These are phyloP conservation scores for Lepidium campestre DNA, from an alignment of 441 rosid genomes.

Conservation along the genomic window DNA sequence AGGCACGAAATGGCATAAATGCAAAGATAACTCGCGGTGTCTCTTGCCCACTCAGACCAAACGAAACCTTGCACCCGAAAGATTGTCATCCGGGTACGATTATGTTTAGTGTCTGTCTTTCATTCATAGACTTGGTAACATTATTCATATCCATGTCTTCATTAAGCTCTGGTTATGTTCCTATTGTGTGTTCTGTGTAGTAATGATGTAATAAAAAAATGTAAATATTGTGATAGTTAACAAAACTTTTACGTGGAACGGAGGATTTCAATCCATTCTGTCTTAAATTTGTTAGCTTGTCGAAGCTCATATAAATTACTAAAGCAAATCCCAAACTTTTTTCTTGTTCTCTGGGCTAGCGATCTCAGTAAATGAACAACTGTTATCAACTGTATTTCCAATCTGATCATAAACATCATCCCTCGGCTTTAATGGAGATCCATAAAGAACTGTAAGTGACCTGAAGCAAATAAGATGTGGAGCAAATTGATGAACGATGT, in stretches of 20 bases:
- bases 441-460: too few relatives aligned
- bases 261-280: background rate
- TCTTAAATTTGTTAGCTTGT: background rate
- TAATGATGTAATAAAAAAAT: conserved; percentile 9
- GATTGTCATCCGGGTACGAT: conserved; percentile 39
- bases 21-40: conserved; percentile 58
- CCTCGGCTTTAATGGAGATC: too few relatives aligned
- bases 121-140: conserved; percentile 8
- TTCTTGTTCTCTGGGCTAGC: too few relatives aligned
- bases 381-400: too few relatives aligned
- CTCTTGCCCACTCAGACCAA: conserved; percentile 52
- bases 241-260: background rate
- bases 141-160: conserved; percentile 12
- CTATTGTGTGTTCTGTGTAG: conserved; percentile 1
- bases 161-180: conserved; percentile 10
- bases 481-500: too few relatives aligned
- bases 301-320: background rate
- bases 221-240: conserved; percentile 20
- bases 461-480: too few relatives aligned
- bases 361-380: too few relatives aligned
- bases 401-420: too few relatives aligned
- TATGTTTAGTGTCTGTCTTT: conserved; percentile 37
- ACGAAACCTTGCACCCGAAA: conserved; percentile 39
- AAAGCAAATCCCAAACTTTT: too few relatives aligned
- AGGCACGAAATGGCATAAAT: conserved; percentile 52